Evolutionary conservation across 345 rosid species (phyloP), one percentile per base, ranked within the genome.

Genomic region (Eucalyptus marginata): DNA sequence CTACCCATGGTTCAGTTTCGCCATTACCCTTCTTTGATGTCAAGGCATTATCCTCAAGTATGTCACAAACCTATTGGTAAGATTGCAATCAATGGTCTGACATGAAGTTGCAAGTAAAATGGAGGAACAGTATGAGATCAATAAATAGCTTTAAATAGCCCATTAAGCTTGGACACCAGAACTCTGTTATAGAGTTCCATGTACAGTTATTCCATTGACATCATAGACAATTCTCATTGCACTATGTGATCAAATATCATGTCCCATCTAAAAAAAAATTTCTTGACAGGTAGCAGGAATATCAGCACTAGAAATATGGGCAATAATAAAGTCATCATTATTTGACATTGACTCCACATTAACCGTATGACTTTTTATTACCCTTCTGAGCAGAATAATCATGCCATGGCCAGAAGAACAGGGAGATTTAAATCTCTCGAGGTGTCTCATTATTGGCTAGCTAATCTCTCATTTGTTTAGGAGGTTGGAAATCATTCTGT

Each of bases 31-130:
- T 91, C 88, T 94, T 94, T 49, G 97, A 92, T 87, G 89, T 87
- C 89, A 95, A 89, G 86, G 98, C 99, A 93, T 90, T 96, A 90
- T 97, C 99, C 93, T 97, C 99, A 86, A 96, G 98, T 86, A 93
- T 94, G 90, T 96, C 96, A 87, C 99, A 96, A 20, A 96, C 96
- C 99, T 96, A 90, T 89, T 56, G 88, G 86, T 86, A 76, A 76
- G 33, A 40, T 86, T 86, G 87, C 64, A 86, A 86, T 49, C 46
- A 86, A 31, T 31, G 9, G 47, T 76, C 84, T 20, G 47, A 76
- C 47, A 40, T 76, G 47, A 76, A 40, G 84, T 76, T 76, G 84
- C 46, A 40, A 76, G 84, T 51, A 49, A 29, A 33, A 51, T 47
- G 87, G 43, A 86, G 52, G 64, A 40, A 76, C n/a, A 50, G 33